phyloP scores from a whole-genome alignment of 805 yeast species.

The Metschnikowia drakensbergensis region DNA sequence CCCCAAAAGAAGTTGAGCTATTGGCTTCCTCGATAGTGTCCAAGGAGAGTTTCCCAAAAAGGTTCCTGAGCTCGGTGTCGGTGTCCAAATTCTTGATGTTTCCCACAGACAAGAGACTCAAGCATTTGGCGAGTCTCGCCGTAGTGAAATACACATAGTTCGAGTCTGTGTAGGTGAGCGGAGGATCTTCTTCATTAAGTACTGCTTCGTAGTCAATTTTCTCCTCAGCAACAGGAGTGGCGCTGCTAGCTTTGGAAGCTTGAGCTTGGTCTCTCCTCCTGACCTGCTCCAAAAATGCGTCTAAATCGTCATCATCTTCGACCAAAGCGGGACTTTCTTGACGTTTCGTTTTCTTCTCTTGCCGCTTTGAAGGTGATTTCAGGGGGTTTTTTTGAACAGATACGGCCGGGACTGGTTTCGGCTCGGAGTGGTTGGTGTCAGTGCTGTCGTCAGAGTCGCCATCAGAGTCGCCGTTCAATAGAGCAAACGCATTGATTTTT shows the following conservation, averaged over 20 bases:
- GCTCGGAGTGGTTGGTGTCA: constrained; percentile 2
- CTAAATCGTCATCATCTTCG: constrained; percentile 54
- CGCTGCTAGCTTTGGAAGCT: constrained; percentile 10
- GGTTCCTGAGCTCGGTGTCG: constrained; percentile 63
- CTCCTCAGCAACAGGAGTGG: constrained; percentile 5
- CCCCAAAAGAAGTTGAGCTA: constrained; percentile 64
- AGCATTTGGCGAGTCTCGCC: constrained; percentile 36
- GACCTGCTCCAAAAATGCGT: constrained; percentile 47
- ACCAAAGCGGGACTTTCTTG: constrained; percentile 17
- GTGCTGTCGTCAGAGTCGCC: constrained; percentile 16
- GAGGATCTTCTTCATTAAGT: constrained; percentile 27
- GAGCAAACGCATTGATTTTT: constrained; percentile 44
- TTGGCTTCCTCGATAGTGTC: constrained; percentile 74
- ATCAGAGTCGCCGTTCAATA: constrained; percentile 24
- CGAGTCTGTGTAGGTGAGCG: constrained; percentile 39
- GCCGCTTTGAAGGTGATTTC: background rate
- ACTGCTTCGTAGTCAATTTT: constrained; percentile 21
- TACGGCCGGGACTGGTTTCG: constrained; percentile 9
- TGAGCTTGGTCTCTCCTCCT: constrained; percentile 23
- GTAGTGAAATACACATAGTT: constrained; percentile 47
- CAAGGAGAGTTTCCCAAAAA: constrained; percentile 68
- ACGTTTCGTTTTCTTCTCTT: constrained; percentile 23
- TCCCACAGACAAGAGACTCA: constrained; percentile 41
- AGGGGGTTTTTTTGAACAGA: constrained; percentile 4
- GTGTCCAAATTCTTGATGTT: constrained; percentile 61